These are phyloP conservation scores for Zasmidium citrigriseum DNA, from an alignment of 2,329 filamentous ascomycete genomes.

Conservation along the genomic window DNA sequence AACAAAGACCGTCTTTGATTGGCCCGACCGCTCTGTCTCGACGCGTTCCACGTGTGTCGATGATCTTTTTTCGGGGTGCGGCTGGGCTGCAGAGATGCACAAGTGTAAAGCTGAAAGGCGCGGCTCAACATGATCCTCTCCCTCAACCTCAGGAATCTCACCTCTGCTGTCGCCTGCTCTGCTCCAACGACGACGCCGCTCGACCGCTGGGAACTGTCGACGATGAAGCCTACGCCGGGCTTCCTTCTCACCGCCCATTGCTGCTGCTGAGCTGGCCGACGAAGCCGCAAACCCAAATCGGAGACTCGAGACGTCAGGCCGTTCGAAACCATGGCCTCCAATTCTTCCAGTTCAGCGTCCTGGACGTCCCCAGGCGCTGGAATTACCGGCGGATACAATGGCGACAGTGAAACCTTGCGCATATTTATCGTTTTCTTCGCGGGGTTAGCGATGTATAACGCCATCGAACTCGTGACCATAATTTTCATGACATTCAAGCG, in stretches of 20 bases:
- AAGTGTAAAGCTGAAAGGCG: neutral
- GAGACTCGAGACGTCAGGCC: no score
- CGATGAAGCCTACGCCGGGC: neutral
- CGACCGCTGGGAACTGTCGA: neutral
- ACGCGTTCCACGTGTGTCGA: neutral
- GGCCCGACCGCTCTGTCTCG: neutral
- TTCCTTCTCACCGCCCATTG: neutral
- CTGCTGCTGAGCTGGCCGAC: no score
- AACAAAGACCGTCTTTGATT: neutral
- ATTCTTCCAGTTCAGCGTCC: conserved; percentile 9
- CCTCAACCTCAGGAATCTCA: neutral
- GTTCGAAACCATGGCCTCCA: conserved; percentile 5
- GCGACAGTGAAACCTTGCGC: conserved; percentile 28
- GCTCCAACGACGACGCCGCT: no score
- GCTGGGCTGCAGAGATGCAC: neutral
- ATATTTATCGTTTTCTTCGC: conserved; percentile 33
- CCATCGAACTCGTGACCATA: conserved; percentile 36
- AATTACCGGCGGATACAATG: conserved; percentile 31
- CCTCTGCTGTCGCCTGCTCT: neutral
- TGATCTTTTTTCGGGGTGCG: neutral
- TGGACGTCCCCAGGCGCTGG: conserved; percentile 33
- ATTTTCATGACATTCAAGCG: conserved; percentile 51
- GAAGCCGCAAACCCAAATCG: no score
- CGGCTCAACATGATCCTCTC: neutral
- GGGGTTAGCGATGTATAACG: conserved; percentile 36